Evolutionary conservation across 192 early-diverging fungal species (phyloP), one percentile per base, ranked within the genome.

Genomic region (Coemansia sp.): DNA sequence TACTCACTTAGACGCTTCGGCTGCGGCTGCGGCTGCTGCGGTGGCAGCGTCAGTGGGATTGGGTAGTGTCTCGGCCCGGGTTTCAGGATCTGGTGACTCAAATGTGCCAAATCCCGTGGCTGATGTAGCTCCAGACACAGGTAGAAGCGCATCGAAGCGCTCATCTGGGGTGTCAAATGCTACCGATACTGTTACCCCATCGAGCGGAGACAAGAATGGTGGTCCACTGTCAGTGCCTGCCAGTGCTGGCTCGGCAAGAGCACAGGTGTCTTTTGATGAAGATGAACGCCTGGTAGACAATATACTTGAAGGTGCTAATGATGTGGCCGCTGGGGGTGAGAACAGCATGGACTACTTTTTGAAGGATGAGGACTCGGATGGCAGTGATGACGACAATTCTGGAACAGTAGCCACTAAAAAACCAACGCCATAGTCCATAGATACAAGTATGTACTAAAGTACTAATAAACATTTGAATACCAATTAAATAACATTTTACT

Each of bases 311-410:
- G 74, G 64, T 4, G 52, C 74, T 5, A 50, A 54, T 31, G 64
- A 69, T 26, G 26, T 27, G 1, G 23, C 8, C 18, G 53, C 18
- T 18, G 63, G 38, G 21, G 53, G 49, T 12, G 60, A 65, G 4
- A 52, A 56, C 54, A 69, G 65, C 50, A 78, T 78, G 70, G 76
- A 78, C 50, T 78, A 61, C 54, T 78, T 78, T 65, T 57, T 78
- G 5, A 73, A 78, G 44, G 58, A 60, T 21, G 74, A 77, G 54
- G 69, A 71, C 21, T 71, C 69, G 26, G 74, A 77, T 23, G 74
- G 68, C 31, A 64, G 52, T 31, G 69, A 67, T 28, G 62, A 69
- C 22, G 57, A 60, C 8, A 41, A 60, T 18, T 65, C 50, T 2
- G 59, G 65, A 5, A 50, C 49, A 9, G 48, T 4, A 7, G 28